phyloP scores from a whole-genome alignment of 805 yeast genomes.

The Candida stauntonica region DNA sequence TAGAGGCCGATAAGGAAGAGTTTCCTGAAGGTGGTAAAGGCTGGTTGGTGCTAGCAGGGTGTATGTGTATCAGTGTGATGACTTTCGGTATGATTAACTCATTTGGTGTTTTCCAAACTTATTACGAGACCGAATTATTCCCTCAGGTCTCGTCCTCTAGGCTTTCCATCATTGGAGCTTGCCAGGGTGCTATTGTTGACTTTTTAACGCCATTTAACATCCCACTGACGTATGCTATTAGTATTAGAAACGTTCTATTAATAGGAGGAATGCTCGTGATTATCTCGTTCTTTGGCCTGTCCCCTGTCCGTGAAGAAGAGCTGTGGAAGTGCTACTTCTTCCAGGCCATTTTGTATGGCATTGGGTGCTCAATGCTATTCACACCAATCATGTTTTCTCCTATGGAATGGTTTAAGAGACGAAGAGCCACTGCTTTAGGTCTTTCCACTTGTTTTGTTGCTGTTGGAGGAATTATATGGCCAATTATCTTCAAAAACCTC shows the following conservation, averaged over 20 bases:
- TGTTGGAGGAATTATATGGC: slow-evolving; percentile 43
- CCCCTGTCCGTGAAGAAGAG: slow-evolving; percentile 13
- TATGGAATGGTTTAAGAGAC: slow-evolving; percentile 68
- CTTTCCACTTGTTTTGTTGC: slow-evolving; percentile 47
- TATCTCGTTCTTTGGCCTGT: slow-evolving; percentile 20
- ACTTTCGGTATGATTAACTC: slow-evolving; percentile 25
- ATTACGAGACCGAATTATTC: slow-evolving; percentile 22
- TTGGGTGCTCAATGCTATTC: slow-evolving; percentile 41
- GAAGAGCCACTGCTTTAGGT: slow-evolving; percentile 51
- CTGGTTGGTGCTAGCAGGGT: slow-evolving; percentile 24
- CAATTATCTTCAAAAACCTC: slow-evolving; percentile 22
- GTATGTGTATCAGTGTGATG: slow-evolving; percentile 14
- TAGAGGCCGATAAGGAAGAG: slow-evolving; percentile 15
- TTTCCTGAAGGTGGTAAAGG: slow-evolving; percentile 23
- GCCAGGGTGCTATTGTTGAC: slow-evolving; percentile 22
- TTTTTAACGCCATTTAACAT: slow-evolving; percentile 14
- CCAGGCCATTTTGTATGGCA: slow-evolving; percentile 21
- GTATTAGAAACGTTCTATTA: slow-evolving; percentile 13
- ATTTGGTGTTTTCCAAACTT: slow-evolving; percentile 23
- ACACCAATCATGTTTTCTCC: slow-evolving; percentile 55
- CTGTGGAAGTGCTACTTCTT: slow-evolving; percentile 26
- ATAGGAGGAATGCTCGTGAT: slow-evolving; percentile 14
- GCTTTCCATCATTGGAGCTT: slow-evolving; percentile 24
- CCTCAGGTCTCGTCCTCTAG: slow-evolving; percentile 13
- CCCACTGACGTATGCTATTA: slow-evolving; percentile 21